Evolutionary conservation across 1,284 basidiomycete genomes (phyloP).

Genomic region (Leccinum fallax): DNA sequence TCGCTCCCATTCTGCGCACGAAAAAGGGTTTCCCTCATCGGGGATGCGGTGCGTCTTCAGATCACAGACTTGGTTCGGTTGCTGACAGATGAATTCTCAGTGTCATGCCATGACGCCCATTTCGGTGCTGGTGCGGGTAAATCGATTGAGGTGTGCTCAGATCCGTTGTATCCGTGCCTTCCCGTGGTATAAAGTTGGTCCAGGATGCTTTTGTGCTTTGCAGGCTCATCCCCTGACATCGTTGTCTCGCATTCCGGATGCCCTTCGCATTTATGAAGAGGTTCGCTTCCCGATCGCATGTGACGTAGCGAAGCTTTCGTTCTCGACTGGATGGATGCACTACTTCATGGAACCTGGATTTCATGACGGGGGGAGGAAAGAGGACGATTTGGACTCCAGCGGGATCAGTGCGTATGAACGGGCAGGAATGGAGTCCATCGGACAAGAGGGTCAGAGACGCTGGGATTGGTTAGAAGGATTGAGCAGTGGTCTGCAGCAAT

Average conservation of each 20-base stretch:
- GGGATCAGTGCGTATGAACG: constrained; percentile 17
- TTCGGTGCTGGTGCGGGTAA: constrained; percentile 34
- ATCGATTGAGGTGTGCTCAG: constrained; percentile 33
- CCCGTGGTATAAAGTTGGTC: background rate
- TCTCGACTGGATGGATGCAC: constrained; percentile 15
- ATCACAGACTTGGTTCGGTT: background rate
- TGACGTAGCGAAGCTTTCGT: constrained; percentile 13
- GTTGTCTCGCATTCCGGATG: constrained; percentile 18
- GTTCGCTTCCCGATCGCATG: constrained; percentile 29
- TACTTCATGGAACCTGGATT: constrained; percentile 16
- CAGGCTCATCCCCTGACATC: constrained; percentile 28
- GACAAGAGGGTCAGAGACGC: constrained; percentile 1
- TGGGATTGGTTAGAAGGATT: constrained; percentile 4
- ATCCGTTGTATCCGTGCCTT: background rate
- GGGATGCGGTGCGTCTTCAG: constrained; percentile 37
- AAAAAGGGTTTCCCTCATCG: constrained; percentile 38
- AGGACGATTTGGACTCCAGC: constrained; percentile 11
- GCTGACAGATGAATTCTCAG: constrained; percentile 8
- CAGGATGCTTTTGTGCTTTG: constrained; percentile 41
- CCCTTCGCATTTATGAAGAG: constrained; percentile 35
- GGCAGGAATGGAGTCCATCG: constrained; percentile 14
- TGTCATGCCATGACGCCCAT: constrained; percentile 37
- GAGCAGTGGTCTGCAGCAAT: background rate
- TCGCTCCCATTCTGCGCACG: constrained; percentile 35
- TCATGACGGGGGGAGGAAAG: constrained; percentile 22